Evolutionary conservation across 176 grass and related monocot species (phyloP).

Genomic region (Musa schizocarpa): DNA sequence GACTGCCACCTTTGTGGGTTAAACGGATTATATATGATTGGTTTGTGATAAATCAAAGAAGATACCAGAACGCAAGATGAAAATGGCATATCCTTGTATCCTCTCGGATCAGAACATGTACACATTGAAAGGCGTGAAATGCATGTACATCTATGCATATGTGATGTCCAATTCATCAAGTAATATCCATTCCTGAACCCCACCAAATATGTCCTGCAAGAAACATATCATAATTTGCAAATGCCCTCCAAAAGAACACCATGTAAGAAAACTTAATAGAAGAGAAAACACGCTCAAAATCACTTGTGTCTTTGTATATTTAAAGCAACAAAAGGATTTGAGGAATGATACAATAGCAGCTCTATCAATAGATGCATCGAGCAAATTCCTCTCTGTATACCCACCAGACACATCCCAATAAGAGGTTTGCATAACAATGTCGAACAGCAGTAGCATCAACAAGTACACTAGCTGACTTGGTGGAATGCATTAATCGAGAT

Average conservation of each 20-base stretch:
- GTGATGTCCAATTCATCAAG: neutral
- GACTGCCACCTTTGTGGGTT: conserved; percentile 16
- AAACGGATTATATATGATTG: neutral
- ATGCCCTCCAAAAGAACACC: neutral
- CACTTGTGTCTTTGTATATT: neutral
- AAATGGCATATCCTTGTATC: neutral
- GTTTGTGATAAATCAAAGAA: conserved; percentile 1
- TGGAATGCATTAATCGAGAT: too few relatives aligned
- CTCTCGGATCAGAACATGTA: neutral
- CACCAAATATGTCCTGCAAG: conserved; percentile 12
- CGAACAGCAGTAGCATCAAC: neutral
- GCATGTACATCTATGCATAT: neutral
- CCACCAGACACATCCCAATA: neutral
- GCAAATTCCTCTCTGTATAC: neutral
- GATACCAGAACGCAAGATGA: neutral
- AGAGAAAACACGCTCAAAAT: neutral
- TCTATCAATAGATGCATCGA: neutral
- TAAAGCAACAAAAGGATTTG: neutral
- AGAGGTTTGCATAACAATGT: neutral
- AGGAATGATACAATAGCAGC: neutral
- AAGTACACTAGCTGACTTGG: neutral
- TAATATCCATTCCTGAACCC: conserved; percentile 6
- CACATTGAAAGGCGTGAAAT: conserved; percentile 13
- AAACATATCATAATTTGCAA: neutral
- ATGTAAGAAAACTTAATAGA: neutral